Evolutionary conservation across 768 basidiomycete genomes (phyloP).

Genomic region (Udeniomyces megalosporus): DNA sequence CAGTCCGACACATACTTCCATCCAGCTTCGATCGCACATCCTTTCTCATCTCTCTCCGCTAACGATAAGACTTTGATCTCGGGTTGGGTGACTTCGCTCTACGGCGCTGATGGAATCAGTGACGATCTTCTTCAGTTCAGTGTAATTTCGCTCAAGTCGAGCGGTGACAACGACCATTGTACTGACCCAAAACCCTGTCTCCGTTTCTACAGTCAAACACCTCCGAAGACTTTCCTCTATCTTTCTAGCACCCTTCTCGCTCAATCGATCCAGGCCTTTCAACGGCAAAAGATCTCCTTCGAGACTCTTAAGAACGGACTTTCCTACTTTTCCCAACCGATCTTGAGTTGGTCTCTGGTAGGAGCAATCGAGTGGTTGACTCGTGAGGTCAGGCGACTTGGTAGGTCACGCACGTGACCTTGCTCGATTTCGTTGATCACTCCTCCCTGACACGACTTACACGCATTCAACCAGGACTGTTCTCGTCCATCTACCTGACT

Average conservation of each 20-base stretch:
- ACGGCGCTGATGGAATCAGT: neutral
- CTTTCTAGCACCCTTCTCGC: slow-evolving; percentile 29
- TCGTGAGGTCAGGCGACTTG: slow-evolving; percentile 26
- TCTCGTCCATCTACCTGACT: neutral
- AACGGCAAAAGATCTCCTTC: slow-evolving; percentile 27
- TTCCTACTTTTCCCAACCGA: slow-evolving; percentile 32
- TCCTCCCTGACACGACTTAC: neutral
- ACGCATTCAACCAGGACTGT: neutral
- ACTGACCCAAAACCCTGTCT: neutral
- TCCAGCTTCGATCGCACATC: neutral
- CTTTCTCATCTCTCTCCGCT: neutral
- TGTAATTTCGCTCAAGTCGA: too few relatives aligned
- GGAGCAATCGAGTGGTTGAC: slow-evolving; percentile 30
- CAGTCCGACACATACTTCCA: neutral
- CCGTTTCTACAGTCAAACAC: slow-evolving; percentile 22
- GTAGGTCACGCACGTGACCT: too few relatives aligned
- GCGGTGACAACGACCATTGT: neutral
- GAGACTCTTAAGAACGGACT: slow-evolving; percentile 30
- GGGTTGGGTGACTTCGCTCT: neutral
- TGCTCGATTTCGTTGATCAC: neutral
- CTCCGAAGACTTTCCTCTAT: slow-evolving; percentile 26
- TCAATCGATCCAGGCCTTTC: slow-evolving; percentile 28
- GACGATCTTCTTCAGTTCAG: neutral
- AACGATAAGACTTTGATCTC: neutral
- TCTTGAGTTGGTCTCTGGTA: slow-evolving; percentile 31